Evolutionary conservation across 75 land plant genomes (phyloP), one percentile per base, ranked within the genome.

Genomic region (Cryptomeria japonica): DNA sequence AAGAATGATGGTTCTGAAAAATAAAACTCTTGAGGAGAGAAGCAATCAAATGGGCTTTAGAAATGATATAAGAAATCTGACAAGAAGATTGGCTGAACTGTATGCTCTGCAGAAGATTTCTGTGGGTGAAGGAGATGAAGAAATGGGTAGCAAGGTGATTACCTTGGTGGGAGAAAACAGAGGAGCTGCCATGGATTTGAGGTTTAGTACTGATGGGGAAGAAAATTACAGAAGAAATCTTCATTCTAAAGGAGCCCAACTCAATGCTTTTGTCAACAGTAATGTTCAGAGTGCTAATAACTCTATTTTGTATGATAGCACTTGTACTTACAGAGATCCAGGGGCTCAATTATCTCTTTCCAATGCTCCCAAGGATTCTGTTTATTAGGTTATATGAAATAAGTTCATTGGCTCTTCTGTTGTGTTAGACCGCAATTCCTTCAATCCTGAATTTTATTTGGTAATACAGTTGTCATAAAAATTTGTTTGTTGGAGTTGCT

Each of bases 141-240:
- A 68, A 28, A 18, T 37, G 38, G 83, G 19, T n/a, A 47, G 41
- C 36, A 89, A 53, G 58, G 18, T 93, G 53, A 91, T 90, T 37
- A 93, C 92, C 15, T 70, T 91, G 73, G 85, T 88, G 12, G 94
- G 94, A 36, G 92, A 91, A 64, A 93, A 91, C 68, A 90, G 75
- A 84, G 94, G 94, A 84, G 92, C 94, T 53, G 55, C 83, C 58
- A 89, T 90, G 90, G 39, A 80, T 13, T 37, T 91, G 55, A 34
- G 41, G 72, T 36, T 19, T 64, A 51, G 2, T 51, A 51, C 0
- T 51, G 53, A 51, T 51, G 53, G 53, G 53, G 53, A 51, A 51
- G 31, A 38, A 56, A 19, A 58, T 15, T 34, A 3, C n/a, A 34
- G 72, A 32, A 6, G 6, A 19, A 34, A 36, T 64, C 36, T 28